phyloP scores from a whole-genome alignment of 495 filamentous ascomycete species.

The Penicillium taxi region DNA sequence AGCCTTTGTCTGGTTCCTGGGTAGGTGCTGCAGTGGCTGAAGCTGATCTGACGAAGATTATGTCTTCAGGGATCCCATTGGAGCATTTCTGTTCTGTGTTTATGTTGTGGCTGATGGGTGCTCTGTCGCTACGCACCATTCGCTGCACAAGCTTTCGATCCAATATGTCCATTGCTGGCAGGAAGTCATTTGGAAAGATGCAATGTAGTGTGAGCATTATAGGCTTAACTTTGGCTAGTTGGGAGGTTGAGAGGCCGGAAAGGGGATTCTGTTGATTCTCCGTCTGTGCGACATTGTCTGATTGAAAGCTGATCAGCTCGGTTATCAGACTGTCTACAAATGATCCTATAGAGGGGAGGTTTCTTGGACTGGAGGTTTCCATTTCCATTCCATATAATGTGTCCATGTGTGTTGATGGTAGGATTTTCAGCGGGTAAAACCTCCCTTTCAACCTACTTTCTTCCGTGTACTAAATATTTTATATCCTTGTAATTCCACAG shows the following conservation, averaged over 20 bases:
- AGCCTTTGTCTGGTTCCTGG: slow-evolving; percentile 31
- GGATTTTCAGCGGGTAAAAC: no score
- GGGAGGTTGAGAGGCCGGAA: slow-evolving; percentile 12
- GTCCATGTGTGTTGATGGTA: no score
- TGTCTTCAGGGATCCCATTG: slow-evolving; percentile 9
- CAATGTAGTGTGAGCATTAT: slow-evolving; percentile 47
- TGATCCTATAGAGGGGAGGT: neutral
- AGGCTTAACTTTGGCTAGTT: slow-evolving; percentile 25
- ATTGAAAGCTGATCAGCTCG: slow-evolving; percentile 13
- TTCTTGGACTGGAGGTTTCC: neutral
- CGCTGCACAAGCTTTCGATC: slow-evolving; percentile 61
- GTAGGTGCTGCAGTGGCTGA: slow-evolving; percentile 32
- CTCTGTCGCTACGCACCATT: slow-evolving; percentile 13
- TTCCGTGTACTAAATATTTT: no score
- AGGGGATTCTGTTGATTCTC: slow-evolving; percentile 14
- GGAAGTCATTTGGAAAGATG: slow-evolving; percentile 47
- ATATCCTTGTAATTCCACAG: no score
- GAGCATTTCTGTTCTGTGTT: neutral
- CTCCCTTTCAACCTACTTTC: no score
- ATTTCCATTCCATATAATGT: no score
- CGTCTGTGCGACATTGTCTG: neutral
- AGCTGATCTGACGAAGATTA: slow-evolving; percentile 38
- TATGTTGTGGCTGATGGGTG: neutral
- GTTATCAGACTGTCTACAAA: slow-evolving; percentile 28
- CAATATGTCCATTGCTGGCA: slow-evolving; percentile 75